phyloP scores from a whole-genome alignment of 2,329 filamentous ascomycete genomes.

The Xylaria sp. region DNA sequence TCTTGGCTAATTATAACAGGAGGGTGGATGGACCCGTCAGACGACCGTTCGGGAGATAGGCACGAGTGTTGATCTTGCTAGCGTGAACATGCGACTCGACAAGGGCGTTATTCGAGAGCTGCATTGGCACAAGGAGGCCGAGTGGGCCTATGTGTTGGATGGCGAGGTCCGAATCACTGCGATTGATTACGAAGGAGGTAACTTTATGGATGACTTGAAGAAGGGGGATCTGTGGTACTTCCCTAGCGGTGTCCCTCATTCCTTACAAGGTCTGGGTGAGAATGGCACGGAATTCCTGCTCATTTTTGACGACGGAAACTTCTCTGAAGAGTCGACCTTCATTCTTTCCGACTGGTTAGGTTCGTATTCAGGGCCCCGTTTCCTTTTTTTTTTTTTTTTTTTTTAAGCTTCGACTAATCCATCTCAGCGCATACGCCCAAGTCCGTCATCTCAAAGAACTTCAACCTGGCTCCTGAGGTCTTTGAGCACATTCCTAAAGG shows the following conservation, averaged over 20 bases:
- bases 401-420: constrained; percentile 32
- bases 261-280: constrained; percentile 75
- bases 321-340: constrained; percentile 75
- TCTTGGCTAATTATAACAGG: constrained; percentile 54
- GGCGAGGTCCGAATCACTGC: constrained; percentile 78
- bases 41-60: constrained; percentile 74
- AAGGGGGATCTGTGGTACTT: constrained; percentile 87
- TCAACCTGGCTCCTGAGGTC: constrained; percentile 75
- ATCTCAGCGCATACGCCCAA: constrained; percentile 74
- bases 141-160: constrained; percentile 80
- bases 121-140: constrained; percentile 84
- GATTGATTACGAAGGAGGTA: constrained; percentile 79
- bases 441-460: constrained; percentile 78
- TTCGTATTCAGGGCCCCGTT: constrained; percentile 48
- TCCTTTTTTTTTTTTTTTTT: no score
- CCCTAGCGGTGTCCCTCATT: constrained; percentile 80
- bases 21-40: constrained; percentile 81
- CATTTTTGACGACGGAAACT: constrained; percentile 58
- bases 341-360: constrained; percentile 78
- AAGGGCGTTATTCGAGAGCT: constrained; percentile 79
- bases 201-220: constrained; percentile 79
- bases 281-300: constrained; percentile 75
- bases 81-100: constrained; percentile 82
- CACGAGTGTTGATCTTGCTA: constrained; percentile 75
- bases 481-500: constrained; percentile 74